phyloP scores from a whole-genome alignment of 2,329 filamentous ascomycete species.

The Ceratocystis destructans region DNA sequence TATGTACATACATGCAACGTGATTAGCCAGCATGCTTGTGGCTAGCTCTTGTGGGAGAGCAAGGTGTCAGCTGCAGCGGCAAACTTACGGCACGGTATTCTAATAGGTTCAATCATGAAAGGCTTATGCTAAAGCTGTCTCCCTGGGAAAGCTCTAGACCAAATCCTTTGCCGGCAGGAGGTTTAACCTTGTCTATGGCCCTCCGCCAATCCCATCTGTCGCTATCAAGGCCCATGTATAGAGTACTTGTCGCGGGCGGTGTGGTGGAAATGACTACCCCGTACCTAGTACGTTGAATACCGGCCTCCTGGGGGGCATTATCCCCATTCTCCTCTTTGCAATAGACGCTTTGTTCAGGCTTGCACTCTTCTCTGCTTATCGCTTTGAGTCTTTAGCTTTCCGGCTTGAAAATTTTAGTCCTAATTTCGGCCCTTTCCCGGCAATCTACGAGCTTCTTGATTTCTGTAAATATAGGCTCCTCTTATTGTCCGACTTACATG shows the following conservation, averaged over 20 bases:
- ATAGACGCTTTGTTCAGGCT: neutral
- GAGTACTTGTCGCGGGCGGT: neutral
- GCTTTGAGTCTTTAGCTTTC: neutral
- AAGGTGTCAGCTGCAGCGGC: neutral
- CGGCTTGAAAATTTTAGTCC: constrained; percentile 3
- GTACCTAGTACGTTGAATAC: neutral
- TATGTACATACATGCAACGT: neutral
- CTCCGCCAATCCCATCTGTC: neutral
- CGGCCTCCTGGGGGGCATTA: neutral
- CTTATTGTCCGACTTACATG: constrained; percentile 6
- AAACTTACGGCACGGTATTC: neutral
- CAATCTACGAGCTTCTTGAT: neutral
- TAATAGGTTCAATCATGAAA: neutral
- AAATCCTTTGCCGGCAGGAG: neutral
- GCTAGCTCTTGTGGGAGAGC: neutral
- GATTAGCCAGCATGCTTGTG: neutral
- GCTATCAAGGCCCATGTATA: neutral
- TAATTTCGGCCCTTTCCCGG: constrained; percentile 9
- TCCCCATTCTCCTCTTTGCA: neutral
- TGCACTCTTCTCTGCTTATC: neutral
- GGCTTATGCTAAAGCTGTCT: neutral
- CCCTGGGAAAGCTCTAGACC: neutral
- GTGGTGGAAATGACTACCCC: neutral
- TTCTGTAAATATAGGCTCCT: constrained; percentile 3
- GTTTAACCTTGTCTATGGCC: neutral